A percentile compares a stretch with the other conserved stretches of the same genome.
phyloP scores from a whole-genome alignment of 306 rosid genomes.

The Glycyrrhiza uralensis region DNA sequence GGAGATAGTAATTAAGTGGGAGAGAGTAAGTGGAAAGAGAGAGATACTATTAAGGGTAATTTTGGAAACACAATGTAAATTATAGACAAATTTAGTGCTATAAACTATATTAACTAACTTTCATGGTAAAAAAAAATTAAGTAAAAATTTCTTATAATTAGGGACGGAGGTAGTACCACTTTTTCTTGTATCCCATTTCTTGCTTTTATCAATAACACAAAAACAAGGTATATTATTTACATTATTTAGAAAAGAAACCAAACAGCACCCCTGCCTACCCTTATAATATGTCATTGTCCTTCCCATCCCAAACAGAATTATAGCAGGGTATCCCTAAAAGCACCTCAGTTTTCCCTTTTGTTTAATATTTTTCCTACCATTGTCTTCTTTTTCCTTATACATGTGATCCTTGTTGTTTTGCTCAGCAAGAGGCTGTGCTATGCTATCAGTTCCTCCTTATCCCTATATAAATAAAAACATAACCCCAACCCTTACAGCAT shows the following conservation, averaged over 20 bases:
- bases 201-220: neutral
- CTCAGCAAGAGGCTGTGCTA: neutral
- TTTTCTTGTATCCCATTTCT: neutral
- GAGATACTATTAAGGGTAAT: no score
- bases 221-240: neutral
- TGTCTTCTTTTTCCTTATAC: neutral
- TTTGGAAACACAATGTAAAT: no score
- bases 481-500: neutral
- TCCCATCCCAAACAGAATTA: neutral
- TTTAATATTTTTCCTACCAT: neutral
- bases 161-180: no score
- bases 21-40: no score
- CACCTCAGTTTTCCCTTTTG: neutral
- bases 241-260: neutral
- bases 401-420: neutral
- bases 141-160: no score
- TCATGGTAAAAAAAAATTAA: no score
- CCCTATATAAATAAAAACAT: constrained; percentile 21
- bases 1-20: no score
- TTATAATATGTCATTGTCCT: neutral
- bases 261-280: neutral
- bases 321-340: neutral
- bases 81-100: no score
- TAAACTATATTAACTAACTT: no score
- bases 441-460: neutral